Evolutionary conservation across 176 grass and related monocot genomes (phyloP), one percentile per base, ranked within the genome.

Genomic region (Lolium multiflorum): DNA sequence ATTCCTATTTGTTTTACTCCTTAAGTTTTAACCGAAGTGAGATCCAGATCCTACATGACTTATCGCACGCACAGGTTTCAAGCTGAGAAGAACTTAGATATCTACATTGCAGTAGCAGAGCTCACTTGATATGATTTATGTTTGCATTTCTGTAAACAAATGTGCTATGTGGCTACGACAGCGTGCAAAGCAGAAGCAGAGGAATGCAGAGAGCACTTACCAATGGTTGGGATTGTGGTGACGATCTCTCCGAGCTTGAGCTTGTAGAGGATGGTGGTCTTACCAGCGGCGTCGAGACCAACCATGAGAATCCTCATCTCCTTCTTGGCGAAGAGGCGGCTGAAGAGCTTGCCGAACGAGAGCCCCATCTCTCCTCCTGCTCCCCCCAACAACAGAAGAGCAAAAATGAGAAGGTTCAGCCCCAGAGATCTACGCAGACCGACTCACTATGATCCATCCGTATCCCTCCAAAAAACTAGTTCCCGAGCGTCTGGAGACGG

Each of bases 291-390:
- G 73, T 95, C 94, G 15, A 95, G 91, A 13, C 94, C 94, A 5
- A 95, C 94, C 94, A 95, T 95, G 65, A 95, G 84, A 58, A 95
- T 95, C 94, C 94, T 89, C 94, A 95, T 95, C 87, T 95, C 94
- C 91, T 89, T 95, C 89, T 95, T 95, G 3, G 94, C 94, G 65
- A 95, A 95, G 20, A 95, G 94, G 72, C 87, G 87, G 89, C 91
- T 95, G 83, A 95, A 95, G 65, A 95, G 84, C 87, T 95, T 95
- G 11, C 84, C 87, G 61, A 95, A 95, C 37, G 94, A 62, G 84
- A 95, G 94, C 81, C 94, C 94, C 94, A 95, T 95, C 74, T 87
- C 87, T 58, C 4, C 47, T 78, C 48, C 68, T 84, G 76, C 60
- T 20, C 75, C 31, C 31, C 31, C 28, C 28, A 35, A 21, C 20